These are phyloP conservation scores for Silene latifolia DNA, from an alignment of 148 eudicot species.

Conservation along the genomic window DNA sequence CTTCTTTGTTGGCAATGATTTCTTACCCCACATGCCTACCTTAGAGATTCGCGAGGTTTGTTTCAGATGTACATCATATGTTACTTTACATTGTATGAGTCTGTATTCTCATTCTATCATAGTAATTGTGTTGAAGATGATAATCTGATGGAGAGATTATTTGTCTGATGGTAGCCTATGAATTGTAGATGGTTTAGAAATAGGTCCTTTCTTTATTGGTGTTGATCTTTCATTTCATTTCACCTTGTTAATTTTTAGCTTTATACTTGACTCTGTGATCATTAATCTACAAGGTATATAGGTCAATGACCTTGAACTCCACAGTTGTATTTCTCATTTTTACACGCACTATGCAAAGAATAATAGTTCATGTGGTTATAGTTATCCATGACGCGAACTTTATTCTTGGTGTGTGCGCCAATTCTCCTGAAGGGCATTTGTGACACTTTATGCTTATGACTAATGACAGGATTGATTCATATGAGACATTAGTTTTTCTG, in stretches of 20 bases:
- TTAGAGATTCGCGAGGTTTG: constrained; percentile 96
- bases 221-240: not conserved
- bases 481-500: not conserved
- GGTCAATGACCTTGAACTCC: not conserved
- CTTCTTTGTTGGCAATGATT: constrained; percentile 98
- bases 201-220: not conserved
- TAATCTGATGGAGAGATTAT: not conserved
- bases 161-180: not conserved
- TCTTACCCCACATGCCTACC: constrained; percentile 97
- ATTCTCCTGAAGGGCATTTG: not conserved
- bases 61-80: not conserved
- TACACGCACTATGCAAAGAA: not conserved
- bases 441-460: not conserved
- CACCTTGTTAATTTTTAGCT: not conserved
- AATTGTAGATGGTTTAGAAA: not conserved
- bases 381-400: not conserved
- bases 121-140: not conserved
- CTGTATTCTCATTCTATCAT: not conserved
- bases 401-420: not conserved
- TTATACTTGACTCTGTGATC: not conserved
- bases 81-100: constrained; percentile 7
- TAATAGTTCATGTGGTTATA: not conserved
- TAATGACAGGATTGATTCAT: not conserved
- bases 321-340: not conserved
- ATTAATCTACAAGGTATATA: not conserved